Percentiles rank a stretch among this genome's conserved stretches.
Conservation (phyloP, 257 asterid genomes). For the Euphrasia confusa region DNA sequence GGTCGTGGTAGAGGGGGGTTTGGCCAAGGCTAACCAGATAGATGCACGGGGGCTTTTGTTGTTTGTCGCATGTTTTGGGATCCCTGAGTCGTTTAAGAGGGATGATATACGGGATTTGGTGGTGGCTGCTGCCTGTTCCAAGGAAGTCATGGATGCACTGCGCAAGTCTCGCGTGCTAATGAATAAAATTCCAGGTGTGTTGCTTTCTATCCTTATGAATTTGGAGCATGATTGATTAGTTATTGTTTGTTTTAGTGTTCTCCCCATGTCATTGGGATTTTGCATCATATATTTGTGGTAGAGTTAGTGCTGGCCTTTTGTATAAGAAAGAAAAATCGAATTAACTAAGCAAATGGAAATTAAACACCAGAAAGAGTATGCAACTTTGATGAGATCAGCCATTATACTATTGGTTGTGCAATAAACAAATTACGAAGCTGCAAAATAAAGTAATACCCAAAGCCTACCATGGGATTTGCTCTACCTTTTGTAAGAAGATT, state of each 20-base stretch:
- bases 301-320: neutral
- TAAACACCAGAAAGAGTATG: neutral
- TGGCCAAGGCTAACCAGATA: slow-evolving; percentile 43
- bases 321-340: slow-evolving; percentile 4
- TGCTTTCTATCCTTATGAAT: slow-evolving; percentile 16
- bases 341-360: slow-evolving; percentile 4
- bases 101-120: slow-evolving; percentile 65
- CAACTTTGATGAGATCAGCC: too few relatives aligned
- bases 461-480: neutral
- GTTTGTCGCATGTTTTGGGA: slow-evolving; percentile 70
- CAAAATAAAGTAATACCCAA: neutral
- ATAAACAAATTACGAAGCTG: too few relatives aligned
- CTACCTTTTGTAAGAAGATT: neutral
- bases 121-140: slow-evolving; percentile 42
- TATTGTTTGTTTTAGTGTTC: neutral
- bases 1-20: slow-evolving; percentile 65
- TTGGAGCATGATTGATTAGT: neutral
- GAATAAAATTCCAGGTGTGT: slow-evolving; percentile 56
- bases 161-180: slow-evolving; percentile 50
- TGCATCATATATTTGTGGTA: neutral
- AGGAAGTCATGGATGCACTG: slow-evolving; percentile 49
- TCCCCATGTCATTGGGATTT: slow-evolving; percentile 10
- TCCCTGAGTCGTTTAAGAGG: slow-evolving; percentile 44
- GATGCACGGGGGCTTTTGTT: slow-evolving; percentile 83
- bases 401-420: too few relatives aligned